A percentile compares a stretch with the other conserved stretches of the same genome.
phyloP scores from a whole-genome alignment of 371 early-diverging fungal genomes.

The Mucor irregularis region DNA sequence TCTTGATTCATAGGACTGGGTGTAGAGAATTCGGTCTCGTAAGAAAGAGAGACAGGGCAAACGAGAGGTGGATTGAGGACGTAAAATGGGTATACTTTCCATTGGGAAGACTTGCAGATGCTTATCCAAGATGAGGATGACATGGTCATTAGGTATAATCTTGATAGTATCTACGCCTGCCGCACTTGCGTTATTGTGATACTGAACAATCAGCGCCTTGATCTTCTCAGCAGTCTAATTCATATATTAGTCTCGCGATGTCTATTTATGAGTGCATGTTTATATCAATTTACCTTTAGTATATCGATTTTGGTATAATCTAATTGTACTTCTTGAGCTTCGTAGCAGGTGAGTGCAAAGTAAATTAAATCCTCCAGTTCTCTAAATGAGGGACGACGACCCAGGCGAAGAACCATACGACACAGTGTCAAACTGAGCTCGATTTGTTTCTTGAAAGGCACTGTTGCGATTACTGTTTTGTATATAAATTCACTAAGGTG shows the following conservation, averaged over 20 bases:
- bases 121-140: conserved; percentile 83
- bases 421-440: conserved; percentile 60
- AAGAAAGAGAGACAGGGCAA: conserved; percentile 79
- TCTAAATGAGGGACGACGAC: conserved; percentile 39
- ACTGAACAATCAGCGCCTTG: conserved; percentile 12
- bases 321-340: conserved; percentile 40
- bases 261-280: background rate
- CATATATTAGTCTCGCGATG: too few relatives aligned
- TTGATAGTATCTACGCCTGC: conserved; percentile 20
- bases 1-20: conserved; percentile 16
- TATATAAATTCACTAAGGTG: conserved; percentile 13
- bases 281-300: conserved; percentile 39
- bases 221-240: conserved; percentile 26
- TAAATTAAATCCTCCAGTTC: conserved; percentile 74
- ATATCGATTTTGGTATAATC: conserved; percentile 56
- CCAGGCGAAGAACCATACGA: conserved; percentile 58
- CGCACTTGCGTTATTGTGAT: conserved; percentile 22
- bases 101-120: conserved; percentile 81
- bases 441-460: conserved; percentile 13
- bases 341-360: conserved; percentile 68
- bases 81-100: conserved; percentile 79
- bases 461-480: background rate
- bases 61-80: conserved; percentile 74
- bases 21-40: conserved; percentile 60
- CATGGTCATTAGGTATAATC: conserved; percentile 50